A percentile compares a stretch with the other conserved stretches of the same genome.
Evolutionary conservation across 768 basidiomycete genomes (phyloP).

Genomic region (Tephrocybe rancida): DNA sequence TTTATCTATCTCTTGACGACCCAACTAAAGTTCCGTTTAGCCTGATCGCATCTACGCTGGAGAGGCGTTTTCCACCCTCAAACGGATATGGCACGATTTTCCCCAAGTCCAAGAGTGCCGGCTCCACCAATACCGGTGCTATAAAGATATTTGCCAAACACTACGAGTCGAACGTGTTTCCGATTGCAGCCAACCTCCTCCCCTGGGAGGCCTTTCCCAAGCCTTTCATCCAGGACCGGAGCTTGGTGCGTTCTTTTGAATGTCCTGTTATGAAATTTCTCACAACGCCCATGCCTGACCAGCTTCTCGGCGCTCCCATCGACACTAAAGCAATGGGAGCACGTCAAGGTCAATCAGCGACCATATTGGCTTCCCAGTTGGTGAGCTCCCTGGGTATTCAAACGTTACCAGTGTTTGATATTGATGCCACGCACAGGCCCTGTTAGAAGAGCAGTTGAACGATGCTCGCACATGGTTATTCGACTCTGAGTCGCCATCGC

Average conservation of each 20-base stretch:
- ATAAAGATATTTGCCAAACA: constrained; percentile 49
- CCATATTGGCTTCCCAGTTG: constrained; percentile 47
- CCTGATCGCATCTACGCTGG: constrained; percentile 52
- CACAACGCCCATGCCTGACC: neutral
- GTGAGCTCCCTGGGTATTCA: constrained; percentile 29
- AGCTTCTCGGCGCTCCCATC: constrained; percentile 39
- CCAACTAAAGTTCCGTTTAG: constrained; percentile 19
- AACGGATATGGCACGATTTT: constrained; percentile 50
- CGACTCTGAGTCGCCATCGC: constrained; percentile 50
- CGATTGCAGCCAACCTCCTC: constrained; percentile 37
- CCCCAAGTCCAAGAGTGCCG: constrained; percentile 44
- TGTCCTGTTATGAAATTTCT: neutral
- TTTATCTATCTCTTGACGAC: neutral
- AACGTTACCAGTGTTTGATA: neutral
- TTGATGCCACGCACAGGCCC: constrained; percentile 19
- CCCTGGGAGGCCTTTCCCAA: constrained; percentile 51
- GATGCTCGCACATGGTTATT: constrained; percentile 62
- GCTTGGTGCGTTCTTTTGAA: constrained; percentile 33
- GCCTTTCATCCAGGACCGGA: constrained; percentile 51
- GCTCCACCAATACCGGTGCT: constrained; percentile 44
- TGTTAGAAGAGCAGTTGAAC: constrained; percentile 44
- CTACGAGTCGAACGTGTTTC: constrained; percentile 51
- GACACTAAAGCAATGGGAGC: constrained; percentile 27
- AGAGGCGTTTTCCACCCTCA: constrained; percentile 55
- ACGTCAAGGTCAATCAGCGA: constrained; percentile 25